Evolutionary conservation across 495 filamentous ascomycete species (phyloP).

Genomic region (Letharia columbiana): DNA sequence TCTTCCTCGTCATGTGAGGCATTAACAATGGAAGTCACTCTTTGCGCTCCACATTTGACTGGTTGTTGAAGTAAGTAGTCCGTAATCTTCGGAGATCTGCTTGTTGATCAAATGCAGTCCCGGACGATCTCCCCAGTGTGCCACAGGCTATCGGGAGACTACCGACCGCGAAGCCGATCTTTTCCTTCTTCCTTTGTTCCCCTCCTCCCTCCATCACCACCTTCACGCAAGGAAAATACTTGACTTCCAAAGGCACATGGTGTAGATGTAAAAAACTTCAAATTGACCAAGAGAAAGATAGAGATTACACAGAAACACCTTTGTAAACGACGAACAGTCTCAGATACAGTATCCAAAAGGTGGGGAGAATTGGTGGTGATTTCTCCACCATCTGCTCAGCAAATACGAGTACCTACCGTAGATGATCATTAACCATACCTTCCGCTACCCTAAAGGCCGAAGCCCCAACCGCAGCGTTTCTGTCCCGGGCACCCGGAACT

Average conservation of each 20-base stretch:
- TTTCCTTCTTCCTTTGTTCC: neutral
- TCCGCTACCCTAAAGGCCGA: conserved; percentile 4
- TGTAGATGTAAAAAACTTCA: no score
- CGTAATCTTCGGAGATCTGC: conserved; percentile 3
- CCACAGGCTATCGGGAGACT: neutral
- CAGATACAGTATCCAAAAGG: no score
- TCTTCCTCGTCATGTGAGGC: neutral
- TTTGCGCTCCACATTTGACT: neutral
- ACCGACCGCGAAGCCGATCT: neutral
- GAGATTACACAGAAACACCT: no score
- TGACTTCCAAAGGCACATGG: neutral
- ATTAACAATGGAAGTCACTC: neutral
- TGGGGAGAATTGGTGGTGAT: no score
- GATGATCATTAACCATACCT: neutral
- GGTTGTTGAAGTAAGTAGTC: neutral
- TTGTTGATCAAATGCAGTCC: conserved; percentile 9
- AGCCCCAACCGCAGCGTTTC: conserved; percentile 4
- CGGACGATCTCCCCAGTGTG: neutral
- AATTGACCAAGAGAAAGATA: no score
- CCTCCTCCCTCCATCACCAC: neutral
- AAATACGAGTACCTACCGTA: no score
- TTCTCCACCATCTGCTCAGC: neutral
- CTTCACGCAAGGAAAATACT: neutral
- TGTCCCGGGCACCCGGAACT: neutral
- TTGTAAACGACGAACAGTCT: neutral